These are phyloP conservation scores for Powellomyces hirtus DNA, from an alignment of 192 early-diverging fungal species.

Conservation along the genomic window DNA sequence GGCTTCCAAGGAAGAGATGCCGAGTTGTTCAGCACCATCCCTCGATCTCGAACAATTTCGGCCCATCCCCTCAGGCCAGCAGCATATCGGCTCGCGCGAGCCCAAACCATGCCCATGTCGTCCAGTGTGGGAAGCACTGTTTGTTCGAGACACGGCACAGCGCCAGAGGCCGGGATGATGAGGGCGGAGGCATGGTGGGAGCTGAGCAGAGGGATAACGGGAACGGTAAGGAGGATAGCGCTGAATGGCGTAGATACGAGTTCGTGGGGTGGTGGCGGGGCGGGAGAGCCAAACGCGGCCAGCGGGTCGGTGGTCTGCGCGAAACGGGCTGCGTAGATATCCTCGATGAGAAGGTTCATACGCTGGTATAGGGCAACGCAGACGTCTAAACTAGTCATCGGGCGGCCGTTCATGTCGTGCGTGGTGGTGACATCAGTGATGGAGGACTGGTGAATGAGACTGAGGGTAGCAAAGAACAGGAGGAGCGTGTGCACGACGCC, in stretches of 20 bases:
- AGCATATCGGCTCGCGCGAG: slow-evolving; percentile 10
- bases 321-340: background rate
- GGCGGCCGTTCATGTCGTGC: background rate
- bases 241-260: slow-evolving; percentile 3
- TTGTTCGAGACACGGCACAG: slow-evolving; percentile 7
- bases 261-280: slow-evolving; percentile 1
- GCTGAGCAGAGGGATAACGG: slow-evolving; percentile 3
- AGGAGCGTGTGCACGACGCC: slow-evolving; percentile 1
- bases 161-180: background rate
- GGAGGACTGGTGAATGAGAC: background rate
- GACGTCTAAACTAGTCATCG: slow-evolving; percentile 2
- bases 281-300: background rate
- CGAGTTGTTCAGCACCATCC: background rate
- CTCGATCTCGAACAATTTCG: slow-evolving; percentile 1
- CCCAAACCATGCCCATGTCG: slow-evolving; percentile 11
- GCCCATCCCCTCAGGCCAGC: slow-evolving; percentile 11
- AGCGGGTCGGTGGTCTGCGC: background rate
- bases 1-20: too few relatives aligned
- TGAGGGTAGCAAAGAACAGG: background rate
- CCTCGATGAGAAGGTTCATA: background rate
- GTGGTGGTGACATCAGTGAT: background rate
- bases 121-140: slow-evolving; percentile 5
- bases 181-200: background rate
- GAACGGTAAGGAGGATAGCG: background rate
- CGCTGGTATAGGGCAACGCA: slow-evolving; percentile 6